Evolutionary conservation across 768 basidiomycete species (phyloP).

Genomic region (Auricularia heimuer): DNA sequence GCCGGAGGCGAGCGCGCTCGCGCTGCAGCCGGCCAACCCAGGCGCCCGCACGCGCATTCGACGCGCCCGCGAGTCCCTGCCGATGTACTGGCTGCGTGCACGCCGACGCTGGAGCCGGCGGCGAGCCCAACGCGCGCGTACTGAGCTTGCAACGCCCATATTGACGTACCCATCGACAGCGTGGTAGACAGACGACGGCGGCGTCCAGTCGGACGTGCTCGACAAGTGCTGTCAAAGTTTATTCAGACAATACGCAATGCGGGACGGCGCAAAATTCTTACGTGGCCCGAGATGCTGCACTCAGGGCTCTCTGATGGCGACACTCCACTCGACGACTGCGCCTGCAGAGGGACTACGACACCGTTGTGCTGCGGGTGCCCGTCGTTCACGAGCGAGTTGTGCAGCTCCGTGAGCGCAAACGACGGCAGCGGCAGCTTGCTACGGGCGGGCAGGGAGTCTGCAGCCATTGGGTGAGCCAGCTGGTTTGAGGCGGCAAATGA

Average conservation of each 20-base stretch:
- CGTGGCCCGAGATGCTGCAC: neutral
- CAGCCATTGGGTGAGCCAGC: neutral
- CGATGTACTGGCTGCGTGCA: no score
- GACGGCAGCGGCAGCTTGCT: neutral
- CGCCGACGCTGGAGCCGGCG: no score
- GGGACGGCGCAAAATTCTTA: neutral
- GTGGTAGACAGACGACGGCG: neutral
- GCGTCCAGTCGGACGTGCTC: neutral
- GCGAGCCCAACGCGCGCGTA: no score
- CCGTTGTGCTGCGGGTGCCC: neutral
- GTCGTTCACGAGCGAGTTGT: neutral
- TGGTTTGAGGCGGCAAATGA: neutral
- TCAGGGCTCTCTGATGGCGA: neutral
- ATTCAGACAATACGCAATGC: neutral
- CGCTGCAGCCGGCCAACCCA: no score
- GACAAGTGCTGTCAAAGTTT: neutral
- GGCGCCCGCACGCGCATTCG: no score
- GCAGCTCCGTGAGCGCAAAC: conserved; percentile 4
- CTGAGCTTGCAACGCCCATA: no score
- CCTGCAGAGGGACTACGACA: neutral
- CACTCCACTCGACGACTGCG: neutral
- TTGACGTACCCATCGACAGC: neutral
- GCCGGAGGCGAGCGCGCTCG: no score
- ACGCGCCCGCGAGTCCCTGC: no score
- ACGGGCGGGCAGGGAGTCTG: neutral